Conservation (phyloP, 192 early-diverging fungal species). For the Coemansia sp. region DNA sequence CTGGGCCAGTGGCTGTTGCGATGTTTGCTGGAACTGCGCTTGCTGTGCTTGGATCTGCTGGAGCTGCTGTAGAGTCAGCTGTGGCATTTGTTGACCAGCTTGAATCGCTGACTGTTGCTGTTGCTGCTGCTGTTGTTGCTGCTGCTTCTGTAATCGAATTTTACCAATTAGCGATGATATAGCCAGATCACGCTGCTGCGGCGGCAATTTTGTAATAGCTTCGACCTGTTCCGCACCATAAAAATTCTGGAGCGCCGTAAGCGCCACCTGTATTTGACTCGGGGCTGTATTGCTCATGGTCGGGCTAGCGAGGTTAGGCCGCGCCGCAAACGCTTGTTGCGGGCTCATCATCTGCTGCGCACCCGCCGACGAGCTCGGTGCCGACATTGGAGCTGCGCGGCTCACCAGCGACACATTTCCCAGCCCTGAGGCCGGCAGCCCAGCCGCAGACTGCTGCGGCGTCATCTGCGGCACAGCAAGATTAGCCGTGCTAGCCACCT, state of each 20-base stretch:
- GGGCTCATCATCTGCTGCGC: conserved; percentile 44
- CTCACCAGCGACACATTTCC: background rate
- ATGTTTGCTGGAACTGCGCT: conserved; percentile 14
- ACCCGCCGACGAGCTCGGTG: background rate
- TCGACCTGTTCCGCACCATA: conserved; percentile 24
- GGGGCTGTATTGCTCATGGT: conserved; percentile 9
- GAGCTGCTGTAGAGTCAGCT: conserved; percentile 11
- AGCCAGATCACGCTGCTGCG: conserved; percentile 17
- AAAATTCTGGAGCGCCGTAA: conserved; percentile 8
- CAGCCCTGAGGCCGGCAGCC: conserved; percentile 15
- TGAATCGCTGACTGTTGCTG: conserved; percentile 3
- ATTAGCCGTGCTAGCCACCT: background rate
- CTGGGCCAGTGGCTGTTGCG: conserved; percentile 17
- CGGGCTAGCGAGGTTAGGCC: conserved; percentile 29
- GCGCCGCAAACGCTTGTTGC: conserved; percentile 26
- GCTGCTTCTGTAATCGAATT: conserved; percentile 9
- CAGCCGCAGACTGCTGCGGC: conserved; percentile 19
- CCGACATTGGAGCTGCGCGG: conserved; percentile 3
- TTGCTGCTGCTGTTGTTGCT: conserved; percentile 13
- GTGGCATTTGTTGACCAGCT: conserved; percentile 4
- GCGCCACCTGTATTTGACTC: conserved; percentile 6
- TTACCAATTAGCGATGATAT: conserved; percentile 3
- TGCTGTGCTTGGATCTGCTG: conserved; percentile 21
- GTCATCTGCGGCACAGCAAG: conserved; percentile 21
- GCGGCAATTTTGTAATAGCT: conserved; percentile 13